Percentiles rank a stretch among this genome's conserved stretches.
Evolutionary conservation across 441 rosid species (phyloP).

Genomic region (Populus tomentosa): DNA sequence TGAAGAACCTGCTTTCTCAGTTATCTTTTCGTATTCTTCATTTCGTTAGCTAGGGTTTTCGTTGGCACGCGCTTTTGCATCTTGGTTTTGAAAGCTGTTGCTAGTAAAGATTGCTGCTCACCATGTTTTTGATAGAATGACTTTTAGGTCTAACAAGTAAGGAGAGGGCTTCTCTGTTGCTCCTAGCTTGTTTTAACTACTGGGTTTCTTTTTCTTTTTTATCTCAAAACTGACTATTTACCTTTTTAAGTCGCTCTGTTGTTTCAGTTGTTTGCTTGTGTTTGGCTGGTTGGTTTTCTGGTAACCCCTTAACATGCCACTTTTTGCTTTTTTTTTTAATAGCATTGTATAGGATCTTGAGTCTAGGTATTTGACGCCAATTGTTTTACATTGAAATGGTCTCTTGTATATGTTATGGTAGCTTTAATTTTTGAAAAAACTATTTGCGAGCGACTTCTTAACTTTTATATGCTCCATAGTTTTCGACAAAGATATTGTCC

Average conservation of each 20-base stretch:
- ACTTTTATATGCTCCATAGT: not conserved
- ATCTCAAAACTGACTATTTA: not conserved
- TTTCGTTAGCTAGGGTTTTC: not conserved
- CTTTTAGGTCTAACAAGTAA: not conserved
- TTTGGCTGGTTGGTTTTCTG: not conserved
- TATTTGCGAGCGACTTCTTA: not conserved
- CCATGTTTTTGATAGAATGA: conserved; percentile 19
- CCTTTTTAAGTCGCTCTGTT: not conserved
- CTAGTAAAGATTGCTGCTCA: not conserved
- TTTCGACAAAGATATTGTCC: not conserved
- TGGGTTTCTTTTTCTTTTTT: not conserved
- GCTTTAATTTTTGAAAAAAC: not conserved
- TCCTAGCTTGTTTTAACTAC: not conserved
- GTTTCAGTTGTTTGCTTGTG: not conserved
- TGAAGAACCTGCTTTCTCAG: not conserved
- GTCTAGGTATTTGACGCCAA: not conserved
- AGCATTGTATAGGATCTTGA: not conserved
- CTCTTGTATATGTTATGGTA: not conserved
- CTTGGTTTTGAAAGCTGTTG: not conserved
- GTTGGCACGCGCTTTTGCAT: not conserved
- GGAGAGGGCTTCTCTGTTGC: not conserved
- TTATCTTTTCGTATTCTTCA: not conserved
- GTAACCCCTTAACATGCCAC: not conserved
- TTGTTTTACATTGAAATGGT: not conserved
- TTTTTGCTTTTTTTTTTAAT: not conserved